Base-by-base conservation (phyloP, 345 rosid genomes). In the Eutrema yunnanense region DNA sequence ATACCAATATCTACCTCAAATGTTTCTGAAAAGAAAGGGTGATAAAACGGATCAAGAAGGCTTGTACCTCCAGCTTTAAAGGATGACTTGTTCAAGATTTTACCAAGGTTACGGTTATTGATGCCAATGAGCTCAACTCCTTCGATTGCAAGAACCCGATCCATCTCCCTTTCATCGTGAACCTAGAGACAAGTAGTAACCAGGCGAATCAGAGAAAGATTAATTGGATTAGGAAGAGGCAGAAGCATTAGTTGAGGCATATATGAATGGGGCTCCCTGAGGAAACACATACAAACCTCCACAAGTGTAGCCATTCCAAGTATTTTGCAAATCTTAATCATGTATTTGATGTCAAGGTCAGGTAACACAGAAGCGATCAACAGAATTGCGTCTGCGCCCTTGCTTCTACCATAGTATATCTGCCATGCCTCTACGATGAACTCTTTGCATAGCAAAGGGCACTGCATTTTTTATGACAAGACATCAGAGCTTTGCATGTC, bases 361-460 rank as follows among this genome's bases (percentile, higher is more conserved):
- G 99, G 93, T 81, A 95, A 82, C 67, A 92, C 87, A 69, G 92
- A 94, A 55, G 98, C 99, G 51, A 95, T 95, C 75, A 95, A 77
- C 58, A 92, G 88, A 67, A 95, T 38, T 2, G 97, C 97, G 38
- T 95, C 98, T 65, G 98, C 98, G 2, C 99, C 99, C 75, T 92
- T 92, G 67, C 65, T 57, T 74, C 97, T 84, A 60, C 92, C 98
- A 82, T 85, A 80, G 79, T 85, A 95, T 79, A 95, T 86, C 84
- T 95, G 99, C 94, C 96, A 92, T 41, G 90, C 97, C 48, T 95
- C 98, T 55, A 90, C 67, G n/a, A 92, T 74, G 77, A 95, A 95
- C 65, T 95, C 98, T 82, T 95, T 95, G 84, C 90, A 87, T 67
- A 92, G 68, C 36, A 92, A 81, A 66, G 99, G 99, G 76, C 99